Evolutionary conservation across 164 flowering plant species (phyloP), one percentile per base, ranked within the genome.

Genomic region (Vitis rupestris): DNA sequence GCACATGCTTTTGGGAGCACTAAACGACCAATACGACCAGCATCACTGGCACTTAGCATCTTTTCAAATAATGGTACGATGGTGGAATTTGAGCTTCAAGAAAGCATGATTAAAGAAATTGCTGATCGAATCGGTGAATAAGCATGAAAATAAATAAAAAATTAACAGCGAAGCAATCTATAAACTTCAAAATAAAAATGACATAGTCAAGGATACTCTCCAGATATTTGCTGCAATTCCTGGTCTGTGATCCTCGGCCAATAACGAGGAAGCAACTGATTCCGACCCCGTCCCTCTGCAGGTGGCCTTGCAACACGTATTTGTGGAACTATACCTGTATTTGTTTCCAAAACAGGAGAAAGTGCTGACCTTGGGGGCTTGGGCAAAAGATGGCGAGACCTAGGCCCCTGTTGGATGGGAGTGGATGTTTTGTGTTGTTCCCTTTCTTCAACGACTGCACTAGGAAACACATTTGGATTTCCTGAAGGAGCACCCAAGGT

Each of bases 1-100:
- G 91, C 91, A 74, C 91, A 87, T 70, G 87, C 89, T 82, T 87
- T 87, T 59, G 91, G 91, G 63, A 87, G 86, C 58, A 87, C 91
- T 64, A 87, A 72, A 58, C 91, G 87, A 65, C 91, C 89, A 56
- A 87, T 85, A 55, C 89, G 83, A 63, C 91, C 91, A 60, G 89
- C 92, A 83, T 88, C 92, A 81, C 92, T 88, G 49, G 92, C 92
- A 82, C 92, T 88, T 54, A 88, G 72, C 64, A 85, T 82, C 81
- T 88, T 88, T 64, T 88, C 90, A 73, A 88, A 88, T 73, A 88
- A 69, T 13, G 92, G 90, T 10, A 84, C 82, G 50, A 87, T 79
- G 5, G 82, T 84, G 63, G 86, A 82, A 72, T 87, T 87, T 49
- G 90, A 82, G 59, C 90, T 87, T 64, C 9, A 65, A 61, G 14